Evolutionary conservation across 116 monocot genomes (phyloP).

Genomic region (Iris pallida): DNA sequence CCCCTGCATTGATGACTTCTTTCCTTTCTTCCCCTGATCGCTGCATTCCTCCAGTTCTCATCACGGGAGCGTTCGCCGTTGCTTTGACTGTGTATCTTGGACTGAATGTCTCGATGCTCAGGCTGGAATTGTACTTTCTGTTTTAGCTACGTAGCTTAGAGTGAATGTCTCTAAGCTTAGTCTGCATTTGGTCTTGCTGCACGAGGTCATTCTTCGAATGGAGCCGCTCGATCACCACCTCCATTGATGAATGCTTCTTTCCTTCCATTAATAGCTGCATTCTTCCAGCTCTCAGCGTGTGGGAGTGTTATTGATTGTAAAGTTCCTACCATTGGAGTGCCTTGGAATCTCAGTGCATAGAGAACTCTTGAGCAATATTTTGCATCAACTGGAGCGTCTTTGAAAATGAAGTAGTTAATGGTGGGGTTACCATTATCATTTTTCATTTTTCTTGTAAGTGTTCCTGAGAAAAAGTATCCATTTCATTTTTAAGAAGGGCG

Average conservation of each 20-base stretch:
- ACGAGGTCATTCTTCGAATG: not conserved
- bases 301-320: slow-evolving; percentile 15
- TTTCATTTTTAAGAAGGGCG: too few species aligned
- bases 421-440: too few species aligned
- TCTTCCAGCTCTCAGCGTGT: not conserved
- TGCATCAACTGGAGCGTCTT: slow-evolving; percentile 43
- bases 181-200: too few species aligned
- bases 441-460: too few species aligned
- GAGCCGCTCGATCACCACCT: not conserved
- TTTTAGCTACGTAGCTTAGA: too few species aligned
- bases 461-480: too few species aligned
- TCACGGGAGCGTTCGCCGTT: not conserved
- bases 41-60: slow-evolving; percentile 1
- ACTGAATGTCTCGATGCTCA: not conserved
- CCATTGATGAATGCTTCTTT: not conserved
- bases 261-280: not conserved
- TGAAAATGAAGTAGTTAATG: too few species aligned
- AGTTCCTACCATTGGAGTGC: slow-evolving; percentile 19
- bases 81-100: not conserved
- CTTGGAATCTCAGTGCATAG: slow-evolving; percentile 28
- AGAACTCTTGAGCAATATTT: slow-evolving; percentile 41
- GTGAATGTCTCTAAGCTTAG: too few species aligned
- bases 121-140: too few species aligned
- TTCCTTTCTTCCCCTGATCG: not conserved
- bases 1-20: not conserved